Evolutionary conservation across 768 basidiomycete species (phyloP).

Genomic region (Leccinum aurantiacum): DNA sequence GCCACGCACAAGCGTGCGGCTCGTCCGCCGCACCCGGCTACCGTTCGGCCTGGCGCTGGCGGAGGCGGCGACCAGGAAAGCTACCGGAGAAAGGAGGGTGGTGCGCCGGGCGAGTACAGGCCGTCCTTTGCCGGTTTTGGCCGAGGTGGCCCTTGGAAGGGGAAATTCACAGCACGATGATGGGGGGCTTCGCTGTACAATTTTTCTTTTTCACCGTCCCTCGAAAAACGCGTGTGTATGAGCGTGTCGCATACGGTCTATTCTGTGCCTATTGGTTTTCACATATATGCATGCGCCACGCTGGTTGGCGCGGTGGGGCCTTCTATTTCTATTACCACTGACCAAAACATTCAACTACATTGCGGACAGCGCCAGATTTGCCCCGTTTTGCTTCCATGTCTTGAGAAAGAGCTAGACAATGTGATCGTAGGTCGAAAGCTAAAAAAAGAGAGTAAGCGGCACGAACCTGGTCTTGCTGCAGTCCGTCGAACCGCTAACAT

Average conservation of each 20-base stretch:
- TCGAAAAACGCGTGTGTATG: no score
- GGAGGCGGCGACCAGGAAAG: constrained; percentile 84
- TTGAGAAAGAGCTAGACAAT: not conserved
- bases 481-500: constrained; percentile 47
- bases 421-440: no score
- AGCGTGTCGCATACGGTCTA: no score
- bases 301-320: no score
- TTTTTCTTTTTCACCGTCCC: no score
- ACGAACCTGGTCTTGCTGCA: constrained; percentile 50
- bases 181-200: no score
- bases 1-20: constrained; percentile 96
- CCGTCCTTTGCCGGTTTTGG: constrained; percentile 82
- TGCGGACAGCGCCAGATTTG: no score
- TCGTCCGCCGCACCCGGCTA: constrained; percentile 62
- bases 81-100: constrained; percentile 85
- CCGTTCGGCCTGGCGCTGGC: constrained; percentile 65
- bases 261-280: no score
- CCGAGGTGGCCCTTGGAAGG: constrained; percentile 69
- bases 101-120: constrained; percentile 84
- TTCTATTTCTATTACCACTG: no score
- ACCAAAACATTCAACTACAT: no score
- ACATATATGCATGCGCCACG: no score
- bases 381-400: not conserved
- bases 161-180: no score
- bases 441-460: not conserved